Base-by-base conservation (phyloP, 192 early-diverging fungal genomes). In the Backusella circina region DNA sequence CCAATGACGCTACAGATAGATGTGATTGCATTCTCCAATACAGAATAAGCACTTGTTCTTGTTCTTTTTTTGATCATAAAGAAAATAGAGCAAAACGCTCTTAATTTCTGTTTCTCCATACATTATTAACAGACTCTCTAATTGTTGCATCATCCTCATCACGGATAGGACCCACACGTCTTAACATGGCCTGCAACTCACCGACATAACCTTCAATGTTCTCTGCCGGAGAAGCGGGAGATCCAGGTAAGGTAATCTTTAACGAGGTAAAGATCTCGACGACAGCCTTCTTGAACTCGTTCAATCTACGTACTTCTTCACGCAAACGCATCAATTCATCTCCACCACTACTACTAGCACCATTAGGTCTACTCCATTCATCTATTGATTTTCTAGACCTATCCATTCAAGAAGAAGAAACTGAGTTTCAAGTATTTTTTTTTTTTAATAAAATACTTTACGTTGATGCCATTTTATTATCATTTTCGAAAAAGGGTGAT, bases 401-500 rank as follows among this genome's bases (percentile, higher is more conserved):
- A 44, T 23, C 7, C 12, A 37, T 39, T 7, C 9, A 54, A 54
- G 9, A 51, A n/a, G 23, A 54, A 10, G 21, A 57, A 21, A 9
- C 23, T 16, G 47, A 51, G 47, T n/a, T 3, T n/a, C n/a, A n/a
- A n/a, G n/a, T n/a, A n/a, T n/a, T 50, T n/a, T 3, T 51, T 21
- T 51, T 51, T 23, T 6, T 51, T 28, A 7, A 16, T 23, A 28
- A n/a, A n/a, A n/a, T n/a, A n/a, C n/a, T n/a, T n/a, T 39, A 41
- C 66, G 32, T 21, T 67, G 32, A 8, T 8, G 16, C 2, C 15
- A 35, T 67, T 35, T 36, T 41, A n/a, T n/a, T n/a, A 37, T 70
- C 68, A 68, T 68, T 68, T 30, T 70, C 68, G 12, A 70, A 70
- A 18, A 70, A 70, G 44, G 18, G 44, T 30, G 39, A 70, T 21